Percentiles rank a stretch among this genome's conserved stretches.
These are phyloP conservation scores for Nemania sp. DNA, from an alignment of 2,329 filamentous ascomycete species.

Conservation along the genomic window DNA sequence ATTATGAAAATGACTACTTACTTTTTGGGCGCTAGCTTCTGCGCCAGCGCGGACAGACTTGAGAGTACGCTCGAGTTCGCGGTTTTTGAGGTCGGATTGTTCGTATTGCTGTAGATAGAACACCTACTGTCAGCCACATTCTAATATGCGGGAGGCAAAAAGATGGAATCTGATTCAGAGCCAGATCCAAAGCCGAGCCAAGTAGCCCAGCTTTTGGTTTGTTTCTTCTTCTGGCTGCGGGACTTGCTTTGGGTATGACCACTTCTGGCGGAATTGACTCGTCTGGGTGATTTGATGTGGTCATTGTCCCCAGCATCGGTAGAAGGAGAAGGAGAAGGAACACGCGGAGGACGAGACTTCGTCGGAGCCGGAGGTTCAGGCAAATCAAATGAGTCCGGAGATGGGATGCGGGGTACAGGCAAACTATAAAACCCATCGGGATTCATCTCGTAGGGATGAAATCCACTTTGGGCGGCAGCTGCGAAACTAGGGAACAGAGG, in stretches of 20 bases:
- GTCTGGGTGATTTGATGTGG: too few species aligned
- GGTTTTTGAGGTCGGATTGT: slow-evolving; percentile 58
- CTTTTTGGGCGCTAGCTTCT: slow-evolving; percentile 55
- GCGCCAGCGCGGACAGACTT: slow-evolving; percentile 56
- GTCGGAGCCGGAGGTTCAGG: slow-evolving; percentile 22
- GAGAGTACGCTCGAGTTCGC: slow-evolving; percentile 58
- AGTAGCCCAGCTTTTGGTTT: slow-evolving; percentile 24
- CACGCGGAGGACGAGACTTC: slow-evolving; percentile 3
- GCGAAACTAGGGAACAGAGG: slow-evolving; percentile 16
- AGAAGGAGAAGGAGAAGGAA: background rate
- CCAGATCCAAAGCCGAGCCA: slow-evolving; percentile 13
- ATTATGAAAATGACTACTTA: slow-evolving; percentile 42
- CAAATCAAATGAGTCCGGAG: slow-evolving; percentile 20
- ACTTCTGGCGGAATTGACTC: too few species aligned
- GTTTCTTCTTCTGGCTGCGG: background rate
- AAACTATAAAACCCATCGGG: slow-evolving; percentile 21
- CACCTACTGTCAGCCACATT: slow-evolving; percentile 29
- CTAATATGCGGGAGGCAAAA: background rate
- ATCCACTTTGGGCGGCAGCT: slow-evolving; percentile 19
- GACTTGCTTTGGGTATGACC: background rate
- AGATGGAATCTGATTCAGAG: slow-evolving; percentile 1
- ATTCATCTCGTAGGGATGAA: slow-evolving; percentile 26
- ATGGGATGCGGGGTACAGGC: slow-evolving; percentile 22
- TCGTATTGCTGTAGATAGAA: slow-evolving; percentile 56
- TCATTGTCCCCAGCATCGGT: too few species aligned